Conservation (phyloP, 2,329 filamentous ascomycete species). For the Saccharata proteae region DNA sequence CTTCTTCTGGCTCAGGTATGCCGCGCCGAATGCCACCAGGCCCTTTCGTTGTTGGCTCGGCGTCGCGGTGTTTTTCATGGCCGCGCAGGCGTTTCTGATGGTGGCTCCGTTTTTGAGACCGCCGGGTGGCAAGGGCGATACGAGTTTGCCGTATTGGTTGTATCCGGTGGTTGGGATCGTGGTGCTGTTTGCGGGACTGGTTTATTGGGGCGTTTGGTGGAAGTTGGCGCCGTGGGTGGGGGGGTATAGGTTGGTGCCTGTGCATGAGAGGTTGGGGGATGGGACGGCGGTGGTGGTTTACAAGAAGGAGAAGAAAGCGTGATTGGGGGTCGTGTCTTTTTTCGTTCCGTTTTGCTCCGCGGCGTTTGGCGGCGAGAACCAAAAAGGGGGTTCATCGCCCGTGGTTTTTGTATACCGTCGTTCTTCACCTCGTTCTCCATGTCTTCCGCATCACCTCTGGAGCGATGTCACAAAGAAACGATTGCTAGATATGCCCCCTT, state of each 20-base stretch:
- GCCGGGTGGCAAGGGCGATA: conserved; percentile 11
- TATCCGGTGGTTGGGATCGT: conserved; percentile 41
- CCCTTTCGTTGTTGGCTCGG: conserved; percentile 55
- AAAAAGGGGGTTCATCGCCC: no score
- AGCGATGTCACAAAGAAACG: no score
- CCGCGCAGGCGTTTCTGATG: conserved; percentile 43
- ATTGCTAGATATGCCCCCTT: no score
- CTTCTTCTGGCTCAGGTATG: conserved; percentile 47
- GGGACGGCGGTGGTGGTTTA: conserved; percentile 50
- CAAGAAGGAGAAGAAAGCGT: conserved; percentile 10
- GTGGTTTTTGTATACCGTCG: no score
- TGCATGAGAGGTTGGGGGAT: conserved; percentile 47
- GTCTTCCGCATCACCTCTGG: no score
- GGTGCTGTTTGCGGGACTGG: conserved; percentile 45
- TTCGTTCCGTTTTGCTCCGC: no score
- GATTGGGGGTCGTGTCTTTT: no score
- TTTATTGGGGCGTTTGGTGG: conserved; percentile 61
- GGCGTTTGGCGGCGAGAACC: no score
- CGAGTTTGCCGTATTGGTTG: conserved; percentile 36
- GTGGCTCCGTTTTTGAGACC: conserved; percentile 49
- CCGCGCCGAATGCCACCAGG: conserved; percentile 46
- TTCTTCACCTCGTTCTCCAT: no score
- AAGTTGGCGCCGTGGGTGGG: conserved; percentile 46
- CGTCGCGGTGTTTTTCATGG: conserved; percentile 44
- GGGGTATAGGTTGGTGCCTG: conserved; percentile 52